Base-by-base conservation (phyloP, 163 green algal species). In the Trebouxia gelatinosa region DNA sequence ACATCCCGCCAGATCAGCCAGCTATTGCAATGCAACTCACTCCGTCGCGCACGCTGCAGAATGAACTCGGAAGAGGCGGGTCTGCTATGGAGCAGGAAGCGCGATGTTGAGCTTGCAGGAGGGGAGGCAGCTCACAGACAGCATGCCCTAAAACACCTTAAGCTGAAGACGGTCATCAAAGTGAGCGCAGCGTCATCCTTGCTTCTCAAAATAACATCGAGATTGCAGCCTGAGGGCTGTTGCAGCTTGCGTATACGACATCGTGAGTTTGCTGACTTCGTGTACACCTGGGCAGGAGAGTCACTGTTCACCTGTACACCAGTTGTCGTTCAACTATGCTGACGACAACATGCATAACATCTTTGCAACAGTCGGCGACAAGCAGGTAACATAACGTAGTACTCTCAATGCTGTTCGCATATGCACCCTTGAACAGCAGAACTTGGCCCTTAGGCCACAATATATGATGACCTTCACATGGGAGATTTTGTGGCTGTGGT, bases 391-490 rank as follows among this genome's bases (percentile, higher is more conserved):
- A 31, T n/a, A n/a, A n/a, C n/a, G n/a, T n/a, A n/a, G n/a, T n/a
- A n/a, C n/a, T n/a, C n/a, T n/a, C n/a, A n/a, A n/a, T n/a, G n/a
- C n/a, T n/a, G n/a, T n/a, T n/a, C n/a, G n/a, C n/a, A n/a, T n/a
- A n/a, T n/a, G n/a, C n/a, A n/a, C n/a, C n/a, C n/a, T n/a, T n/a
- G n/a, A n/a, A n/a, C n/a, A n/a, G n/a, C n/a, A n/a, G n/a, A n/a
- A n/a, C n/a, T n/a, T n/a, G n/a, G n/a, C n/a, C n/a, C n/a, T n/a
- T n/a, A 90, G 80, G 81, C 74, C 0, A 89, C 89, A 28, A 72
- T 94, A 7, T 94, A 94, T 62, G 87, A 93, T 40, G 85, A 87
- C 29, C 38, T 74, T 28, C 89, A 94, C 78, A 87, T 93, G 80
- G 89, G 87, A 2, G 84, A 90, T 66, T 81, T 86, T 70, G 77